Percentiles rank a stretch among this genome's conserved stretches.
Conservation (phyloP, 495 filamentous ascomycete genomes). For the Parmelia sp. region DNA sequence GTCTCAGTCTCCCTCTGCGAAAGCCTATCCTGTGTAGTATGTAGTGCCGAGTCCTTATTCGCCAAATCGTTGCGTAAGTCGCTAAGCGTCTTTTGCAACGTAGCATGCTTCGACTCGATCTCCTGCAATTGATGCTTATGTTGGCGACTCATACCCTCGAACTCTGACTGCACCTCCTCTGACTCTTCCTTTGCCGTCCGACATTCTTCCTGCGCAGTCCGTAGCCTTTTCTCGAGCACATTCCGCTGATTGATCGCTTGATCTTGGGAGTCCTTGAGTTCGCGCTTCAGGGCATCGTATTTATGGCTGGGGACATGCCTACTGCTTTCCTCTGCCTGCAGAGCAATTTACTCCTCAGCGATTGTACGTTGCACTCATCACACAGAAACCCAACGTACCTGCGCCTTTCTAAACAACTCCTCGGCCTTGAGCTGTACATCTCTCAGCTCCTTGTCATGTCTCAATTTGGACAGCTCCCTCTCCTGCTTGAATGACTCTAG, state of each 20-base stretch:
- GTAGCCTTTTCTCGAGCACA: slow-evolving; percentile 62
- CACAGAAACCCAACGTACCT: slow-evolving; percentile 38
- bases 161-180: slow-evolving; percentile 64
- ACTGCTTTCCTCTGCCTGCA: slow-evolving; percentile 58
- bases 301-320: slow-evolving; percentile 61
- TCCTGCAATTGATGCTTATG: slow-evolving; percentile 64
- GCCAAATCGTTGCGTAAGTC: slow-evolving; percentile 67
- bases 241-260: slow-evolving; percentile 58
- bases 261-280: slow-evolving; percentile 66
- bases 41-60: slow-evolving; percentile 53
- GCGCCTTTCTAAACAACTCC: slow-evolving; percentile 74
- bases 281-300: slow-evolving; percentile 61
- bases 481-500: slow-evolving; percentile 75
- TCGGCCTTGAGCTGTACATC: slow-evolving; percentile 69
- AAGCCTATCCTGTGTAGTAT: slow-evolving; percentile 60
- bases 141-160: slow-evolving; percentile 64
- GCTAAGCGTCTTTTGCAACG: slow-evolving; percentile 59
- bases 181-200: slow-evolving; percentile 67
- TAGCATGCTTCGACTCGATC: slow-evolving; percentile 60
- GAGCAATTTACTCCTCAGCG: slow-evolving; percentile 17
- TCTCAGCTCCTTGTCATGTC: slow-evolving; percentile 76
- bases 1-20: slow-evolving; percentile 61
- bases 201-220: slow-evolving; percentile 66
- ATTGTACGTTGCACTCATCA: background rate
- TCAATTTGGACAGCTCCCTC: slow-evolving; percentile 65